A percentile compares a stretch with the other conserved stretches of the same genome.
Conservation (phyloP, 2,329 filamentous ascomycete species). For the Neofusicoccum kwambonambiense region DNA sequence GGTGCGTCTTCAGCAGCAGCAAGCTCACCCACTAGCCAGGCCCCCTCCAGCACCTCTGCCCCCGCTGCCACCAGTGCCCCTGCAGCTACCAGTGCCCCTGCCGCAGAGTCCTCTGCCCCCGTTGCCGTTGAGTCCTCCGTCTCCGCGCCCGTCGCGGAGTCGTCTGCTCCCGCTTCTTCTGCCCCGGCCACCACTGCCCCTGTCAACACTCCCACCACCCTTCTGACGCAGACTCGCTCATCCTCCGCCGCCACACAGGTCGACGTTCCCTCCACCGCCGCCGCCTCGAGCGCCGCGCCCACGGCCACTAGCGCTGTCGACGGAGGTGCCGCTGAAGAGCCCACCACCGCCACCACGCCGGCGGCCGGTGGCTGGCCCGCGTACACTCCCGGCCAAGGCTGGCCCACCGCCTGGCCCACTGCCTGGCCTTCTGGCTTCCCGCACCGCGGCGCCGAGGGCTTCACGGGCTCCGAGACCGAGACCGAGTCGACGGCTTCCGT, state of each 20-base stretch:
- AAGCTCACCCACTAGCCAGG: conserved; percentile 18
- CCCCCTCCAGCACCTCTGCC: conserved; percentile 11
- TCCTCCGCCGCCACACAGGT: conserved; percentile 6
- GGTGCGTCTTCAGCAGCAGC: conserved; percentile 20
- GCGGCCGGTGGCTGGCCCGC: neutral
- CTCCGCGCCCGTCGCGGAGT: neutral
- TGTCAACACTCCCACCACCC: conserved; percentile 7
- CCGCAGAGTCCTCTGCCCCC: conserved; percentile 2
- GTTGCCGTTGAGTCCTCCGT: conserved; percentile 1
- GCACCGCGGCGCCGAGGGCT: neutral
- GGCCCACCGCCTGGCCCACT: neutral
- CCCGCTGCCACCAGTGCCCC: neutral
- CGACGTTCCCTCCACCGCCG: conserved; percentile 13
- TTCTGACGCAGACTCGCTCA: conserved; percentile 17
- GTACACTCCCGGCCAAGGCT: neutral
- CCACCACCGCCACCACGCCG: neutral
- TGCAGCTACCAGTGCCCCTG: neutral
- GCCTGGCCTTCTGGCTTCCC: neutral
- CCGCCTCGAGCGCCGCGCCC: conserved; percentile 11
- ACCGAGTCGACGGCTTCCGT: neutral
- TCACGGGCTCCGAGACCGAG: neutral
- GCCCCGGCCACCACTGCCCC: conserved; percentile 11
- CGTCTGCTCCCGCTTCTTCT: neutral
- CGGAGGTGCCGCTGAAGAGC: neutral
- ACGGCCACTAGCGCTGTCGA: conserved; percentile 2